These are phyloP conservation scores for Epichloe glyceriae DNA, from an alignment of 2,329 filamentous ascomycete species.

Conservation along the genomic window DNA sequence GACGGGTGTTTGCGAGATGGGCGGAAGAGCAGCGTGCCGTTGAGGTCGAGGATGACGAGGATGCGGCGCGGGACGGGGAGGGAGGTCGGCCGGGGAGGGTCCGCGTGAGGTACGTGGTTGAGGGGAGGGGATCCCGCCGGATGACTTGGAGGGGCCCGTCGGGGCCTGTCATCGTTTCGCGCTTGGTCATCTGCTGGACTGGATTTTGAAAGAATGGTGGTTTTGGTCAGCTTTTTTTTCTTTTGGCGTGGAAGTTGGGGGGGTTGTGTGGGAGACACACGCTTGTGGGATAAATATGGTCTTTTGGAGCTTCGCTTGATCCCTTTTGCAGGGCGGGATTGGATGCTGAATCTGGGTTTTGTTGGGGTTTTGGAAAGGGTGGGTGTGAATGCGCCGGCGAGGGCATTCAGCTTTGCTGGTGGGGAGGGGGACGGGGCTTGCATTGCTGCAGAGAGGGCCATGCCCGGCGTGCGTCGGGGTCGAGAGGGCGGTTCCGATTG, in stretches of 20 bases:
- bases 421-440: background rate
- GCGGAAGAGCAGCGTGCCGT: constrained; percentile 76
- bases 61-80: constrained; percentile 44
- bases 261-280: background rate
- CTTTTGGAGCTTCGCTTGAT: constrained; percentile 1
- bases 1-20: constrained; percentile 35
- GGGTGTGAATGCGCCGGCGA: background rate
- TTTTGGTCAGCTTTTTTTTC: background rate
- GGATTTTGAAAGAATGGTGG: background rate
- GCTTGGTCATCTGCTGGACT: background rate
- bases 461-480: background rate
- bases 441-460: background rate
- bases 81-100: constrained; percentile 30
- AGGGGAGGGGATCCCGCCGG: constrained; percentile 50
- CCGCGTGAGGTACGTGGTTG: constrained; percentile 44
- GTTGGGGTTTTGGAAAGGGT: background rate
- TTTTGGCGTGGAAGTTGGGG: background rate
- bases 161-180: background rate
- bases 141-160: constrained; percentile 22
- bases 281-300: background rate
- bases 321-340: background rate
- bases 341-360: background rate
- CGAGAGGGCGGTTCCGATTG: too few relatives aligned
- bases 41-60: constrained; percentile 81
- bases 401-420: background rate